Percentiles rank a stretch among this genome's conserved stretches.
phyloP scores from a whole-genome alignment of 768 basidiomycete genomes.

The Boletales sp. region DNA sequence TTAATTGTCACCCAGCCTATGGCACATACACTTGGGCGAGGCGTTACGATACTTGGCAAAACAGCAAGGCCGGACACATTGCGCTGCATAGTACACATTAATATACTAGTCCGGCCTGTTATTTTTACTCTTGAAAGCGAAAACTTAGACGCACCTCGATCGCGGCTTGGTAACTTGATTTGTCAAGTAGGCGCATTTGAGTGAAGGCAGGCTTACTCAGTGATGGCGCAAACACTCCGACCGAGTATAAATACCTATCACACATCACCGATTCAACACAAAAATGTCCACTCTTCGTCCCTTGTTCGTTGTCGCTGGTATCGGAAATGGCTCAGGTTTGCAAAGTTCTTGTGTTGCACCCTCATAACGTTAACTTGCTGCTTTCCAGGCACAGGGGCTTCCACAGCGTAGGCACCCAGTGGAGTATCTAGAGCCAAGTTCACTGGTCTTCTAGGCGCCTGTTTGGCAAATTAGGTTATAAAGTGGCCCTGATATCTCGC shows the following conservation, averaged over 20 bases:
- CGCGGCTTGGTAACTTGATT: neutral
- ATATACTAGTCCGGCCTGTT: slow-evolving; percentile 14
- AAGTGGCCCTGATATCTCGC: slow-evolving; percentile 62
- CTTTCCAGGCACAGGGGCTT: slow-evolving; percentile 51
- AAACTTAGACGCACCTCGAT: slow-evolving; percentile 11
- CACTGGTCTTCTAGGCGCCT: slow-evolving; percentile 40
- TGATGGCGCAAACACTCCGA: neutral
- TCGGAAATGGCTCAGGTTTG: slow-evolving; percentile 40
- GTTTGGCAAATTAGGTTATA: slow-evolving; percentile 62
- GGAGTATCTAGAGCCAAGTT: neutral
- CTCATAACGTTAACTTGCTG: neutral
- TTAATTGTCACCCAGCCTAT: slow-evolving; percentile 49
- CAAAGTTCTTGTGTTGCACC: neutral
- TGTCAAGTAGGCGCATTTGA: no score
- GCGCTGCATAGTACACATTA: slow-evolving; percentile 37
- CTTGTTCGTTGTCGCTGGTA: slow-evolving; percentile 58
- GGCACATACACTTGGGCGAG: slow-evolving; percentile 79
- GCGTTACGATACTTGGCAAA: slow-evolving; percentile 57
- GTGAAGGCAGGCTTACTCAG: slow-evolving; percentile 18
- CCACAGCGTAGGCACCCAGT: slow-evolving; percentile 46
- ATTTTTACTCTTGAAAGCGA: slow-evolving; percentile 6
- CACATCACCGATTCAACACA: neutral
- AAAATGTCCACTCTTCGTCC: slow-evolving; percentile 38
- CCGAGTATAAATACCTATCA: slow-evolving; percentile 11
- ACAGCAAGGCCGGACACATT: slow-evolving; percentile 80